Percentiles rank a stretch among this genome's conserved stretches.
Conservation (phyloP, 306 rosid genomes). For the Gastrolobium bilobum region DNA sequence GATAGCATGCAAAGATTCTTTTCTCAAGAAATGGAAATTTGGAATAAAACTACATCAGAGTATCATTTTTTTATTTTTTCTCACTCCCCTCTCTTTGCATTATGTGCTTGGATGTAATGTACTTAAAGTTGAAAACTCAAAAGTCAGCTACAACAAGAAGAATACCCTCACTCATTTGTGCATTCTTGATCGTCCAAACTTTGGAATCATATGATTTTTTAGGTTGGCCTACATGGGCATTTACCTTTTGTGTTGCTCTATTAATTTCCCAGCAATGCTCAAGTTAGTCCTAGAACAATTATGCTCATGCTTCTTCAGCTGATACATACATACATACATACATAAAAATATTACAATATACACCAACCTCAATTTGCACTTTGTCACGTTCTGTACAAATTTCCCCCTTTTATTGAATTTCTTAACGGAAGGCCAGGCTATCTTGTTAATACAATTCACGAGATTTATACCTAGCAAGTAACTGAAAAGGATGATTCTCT, state of each 20-base stretch:
- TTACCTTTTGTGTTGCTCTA: conserved; percentile 27
- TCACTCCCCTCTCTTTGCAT: background rate
- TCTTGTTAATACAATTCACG: background rate
- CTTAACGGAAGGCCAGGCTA: background rate
- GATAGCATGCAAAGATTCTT: conserved; percentile 47
- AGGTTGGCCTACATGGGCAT: conserved; percentile 14
- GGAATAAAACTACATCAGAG: conserved; percentile 32
- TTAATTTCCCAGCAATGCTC: background rate
- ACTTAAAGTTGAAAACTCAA: conserved; percentile 25
- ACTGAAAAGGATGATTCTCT: conserved; percentile 32
- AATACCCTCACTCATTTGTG: background rate
- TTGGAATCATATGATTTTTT: conserved; percentile 36
- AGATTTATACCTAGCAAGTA: background rate
- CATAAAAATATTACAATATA: background rate
- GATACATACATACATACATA: background rate
- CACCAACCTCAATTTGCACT: background rate
- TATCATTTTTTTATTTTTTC: background rate
- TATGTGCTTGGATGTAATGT: conserved; percentile 32
- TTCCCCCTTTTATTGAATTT: background rate
- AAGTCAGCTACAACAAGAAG: conserved; percentile 37
- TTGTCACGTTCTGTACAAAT: background rate
- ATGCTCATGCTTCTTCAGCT: background rate
- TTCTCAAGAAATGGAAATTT: conserved; percentile 36
- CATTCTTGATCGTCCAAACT: conserved; percentile 47
- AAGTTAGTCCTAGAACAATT: background rate